Base-by-base conservation (phyloP, 805 yeast genomes). In the Saturnispora besseyi region DNA sequence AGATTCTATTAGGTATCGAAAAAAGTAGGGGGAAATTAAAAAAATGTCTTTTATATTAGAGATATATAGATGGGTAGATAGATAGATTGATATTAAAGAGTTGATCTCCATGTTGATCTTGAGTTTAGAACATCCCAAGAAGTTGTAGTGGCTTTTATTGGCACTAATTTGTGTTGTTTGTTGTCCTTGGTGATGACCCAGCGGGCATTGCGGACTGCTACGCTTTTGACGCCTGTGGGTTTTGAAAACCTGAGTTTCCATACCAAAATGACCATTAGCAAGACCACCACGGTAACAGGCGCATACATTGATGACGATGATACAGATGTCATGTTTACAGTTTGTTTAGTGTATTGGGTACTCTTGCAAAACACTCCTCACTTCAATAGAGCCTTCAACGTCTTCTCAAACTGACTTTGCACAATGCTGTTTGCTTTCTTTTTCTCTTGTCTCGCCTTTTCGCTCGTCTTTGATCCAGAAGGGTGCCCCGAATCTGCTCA, bases 141-240 rank as follows among this genome's bases (percentile, higher is more conserved):
- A 2, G 22, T 18, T 10, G 40, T 36, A 22, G 8, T n/a, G 12
- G 40, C 40, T 13, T 36, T 18, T 11, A 36, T 12, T 22, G 24
- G 12, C 12, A 36, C 40, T 13, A 36, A 15, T 22, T 9, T 18
- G 12, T 36, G 40, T 22, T 36, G 24, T 22, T 36, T 36, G 22
- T n/a, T 36, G 40, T 36, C 40, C 40, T 21, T 18, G 21, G 22
- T 24, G 34, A 37, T 29, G 28, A 48, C 12, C 51, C 44, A 41
- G 18, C 44, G 44, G 44, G 44, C 32, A 41, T 28, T 41, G 44
- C 44, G 40, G 24, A 36, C 40, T 36, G 24, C 40, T 36, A 36
- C 40, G 40, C 24, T 36, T 10, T 36, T 36, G 40, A 36, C 40
- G 7, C 13, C 11, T 36, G 40, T 36, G 40, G 40, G 40, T 36